phyloP scores from a whole-genome alignment of 352 stramenopile species.

The Pythium volutum region DNA sequence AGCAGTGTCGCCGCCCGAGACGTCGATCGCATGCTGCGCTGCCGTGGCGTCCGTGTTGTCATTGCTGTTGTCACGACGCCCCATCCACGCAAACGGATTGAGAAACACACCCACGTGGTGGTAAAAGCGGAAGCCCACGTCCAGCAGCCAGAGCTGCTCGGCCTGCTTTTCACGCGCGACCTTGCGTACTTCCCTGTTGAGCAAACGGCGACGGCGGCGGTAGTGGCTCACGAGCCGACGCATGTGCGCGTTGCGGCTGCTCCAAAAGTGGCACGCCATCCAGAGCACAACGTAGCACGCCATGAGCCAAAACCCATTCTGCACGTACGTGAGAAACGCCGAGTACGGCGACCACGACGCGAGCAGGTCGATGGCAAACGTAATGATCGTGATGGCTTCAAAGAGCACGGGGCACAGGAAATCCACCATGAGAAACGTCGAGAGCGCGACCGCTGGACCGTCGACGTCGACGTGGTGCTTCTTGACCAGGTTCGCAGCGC shows the following conservation, averaged over 20 bases:
- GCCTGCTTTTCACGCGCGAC: constrained; percentile 81
- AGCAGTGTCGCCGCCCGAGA: not conserved
- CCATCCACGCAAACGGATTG: constrained; percentile 38
- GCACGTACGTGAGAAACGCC: constrained; percentile 83
- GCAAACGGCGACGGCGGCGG: constrained; percentile 63
- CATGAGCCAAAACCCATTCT: constrained; percentile 74
- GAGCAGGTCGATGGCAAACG: constrained; percentile 54
- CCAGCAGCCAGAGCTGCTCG: constrained; percentile 81
- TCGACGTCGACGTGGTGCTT: constrained; percentile 77
- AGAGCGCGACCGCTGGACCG: constrained; percentile 74
- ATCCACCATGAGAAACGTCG: constrained; percentile 81
- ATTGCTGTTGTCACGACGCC: not conserved
- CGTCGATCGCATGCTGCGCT: constrained; percentile 20
- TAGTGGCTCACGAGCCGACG: constrained; percentile 88
- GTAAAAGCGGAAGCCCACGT: constrained; percentile 79
- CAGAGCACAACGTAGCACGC: constrained; percentile 67
- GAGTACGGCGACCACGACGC: constrained; percentile 53
- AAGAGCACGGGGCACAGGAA: constrained; percentile 79
- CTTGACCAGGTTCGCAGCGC: constrained; percentile 67
- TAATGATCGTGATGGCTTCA: constrained; percentile 70
- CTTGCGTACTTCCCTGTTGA: constrained; percentile 59
- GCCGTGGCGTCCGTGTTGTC: constrained; percentile 1
- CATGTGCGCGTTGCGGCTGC: constrained; percentile 81
- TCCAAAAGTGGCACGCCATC: constrained; percentile 87
- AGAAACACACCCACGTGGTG: constrained; percentile 48